Evolutionary conservation across 2,329 filamentous ascomycete genomes (phyloP), one percentile per base, ranked within the genome.

Genomic region (Alternaria angustiovoidea): DNA sequence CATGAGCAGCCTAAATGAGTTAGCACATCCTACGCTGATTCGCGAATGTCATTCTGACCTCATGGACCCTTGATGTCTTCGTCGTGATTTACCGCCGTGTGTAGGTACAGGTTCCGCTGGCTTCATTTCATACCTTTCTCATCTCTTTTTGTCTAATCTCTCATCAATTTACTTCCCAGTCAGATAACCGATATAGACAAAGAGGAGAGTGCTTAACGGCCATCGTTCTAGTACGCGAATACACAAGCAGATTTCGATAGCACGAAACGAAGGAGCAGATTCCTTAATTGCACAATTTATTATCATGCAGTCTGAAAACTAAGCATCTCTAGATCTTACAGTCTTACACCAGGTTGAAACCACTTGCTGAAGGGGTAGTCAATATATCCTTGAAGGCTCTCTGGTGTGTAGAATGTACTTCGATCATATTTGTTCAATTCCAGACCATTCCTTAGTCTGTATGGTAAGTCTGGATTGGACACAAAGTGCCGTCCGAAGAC

Each of bases 401-500:
- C 62, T 26, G 63, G 60, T 11, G 54, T 56, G 42, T 66, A 63
- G 49, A 58, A 58, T 5, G 53, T 51, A 47, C 42, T 47, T 26
- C 81, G 69, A 64, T 83, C 74, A 64, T 83, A 83, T 48, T 72
- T 68, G 16, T 67, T 70, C 46, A 83, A 62, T 14, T 71, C 66
- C 11, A 83, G 66, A 5, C 75, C 74, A 38, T 80, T 63, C 61
- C 72, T 69, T n/a, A 84, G 56, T 22, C 81, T 71, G 60, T 78
- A 83, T 5, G 79, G 77, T 20, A 84, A 68, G 64, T 84, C 81
- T 5, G 81, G 81, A 20, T 77, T 83, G 22, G 78, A 73, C 58
- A 82, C 80, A 63, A 81, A 84, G 46, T 78, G 76, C 39, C 82
- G 65, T 4, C 82, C 81, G 68, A 83, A 82, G 2, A 76, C 78